A percentile compares a stretch with the other conserved stretches of the same genome.
Conservation (phyloP, 352 stramenopile genomes). For the Pythium aquatile region DNA sequence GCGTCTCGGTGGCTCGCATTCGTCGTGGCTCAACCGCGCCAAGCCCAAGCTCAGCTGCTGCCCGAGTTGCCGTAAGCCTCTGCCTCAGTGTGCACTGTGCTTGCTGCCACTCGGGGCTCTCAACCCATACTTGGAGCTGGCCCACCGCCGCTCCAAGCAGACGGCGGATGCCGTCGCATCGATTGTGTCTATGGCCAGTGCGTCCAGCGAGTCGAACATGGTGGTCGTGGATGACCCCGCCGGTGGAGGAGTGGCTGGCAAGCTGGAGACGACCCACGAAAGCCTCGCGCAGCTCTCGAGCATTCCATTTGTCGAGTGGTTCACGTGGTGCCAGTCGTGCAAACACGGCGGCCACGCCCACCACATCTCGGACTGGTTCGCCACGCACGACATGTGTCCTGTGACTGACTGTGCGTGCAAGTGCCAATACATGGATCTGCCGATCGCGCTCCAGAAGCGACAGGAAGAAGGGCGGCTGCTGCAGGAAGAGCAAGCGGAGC, state of each 20-base stretch:
- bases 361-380: conserved; percentile 94
- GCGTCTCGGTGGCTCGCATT: conserved; percentile 87
- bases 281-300: conserved; percentile 88
- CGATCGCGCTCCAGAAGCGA: conserved; percentile 55
- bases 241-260: conserved; percentile 8
- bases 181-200: conserved; percentile 8
- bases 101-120: conserved; percentile 91
- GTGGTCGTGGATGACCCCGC: conserved; percentile 47
- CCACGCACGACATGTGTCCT: conserved; percentile 84
- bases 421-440: conserved; percentile 83
- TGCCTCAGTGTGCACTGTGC: conserved; percentile 92
- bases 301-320: conserved; percentile 95
- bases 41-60: conserved; percentile 91
- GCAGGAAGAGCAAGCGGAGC: conserved; percentile 18
- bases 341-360: conserved; percentile 91
- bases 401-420: conserved; percentile 93
- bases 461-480: conserved; percentile 32
- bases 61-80: conserved; percentile 90
- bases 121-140: conserved; percentile 95
- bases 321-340: conserved; percentile 93
- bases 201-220: conserved; percentile 21
- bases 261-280: conserved; percentile 63
- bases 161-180: conserved; percentile 48
- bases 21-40: conserved; percentile 86
- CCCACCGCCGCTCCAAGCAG: conserved; percentile 71